Base-by-base conservation (phyloP, 768 basidiomycete species). In the Leccinum boreale region DNA sequence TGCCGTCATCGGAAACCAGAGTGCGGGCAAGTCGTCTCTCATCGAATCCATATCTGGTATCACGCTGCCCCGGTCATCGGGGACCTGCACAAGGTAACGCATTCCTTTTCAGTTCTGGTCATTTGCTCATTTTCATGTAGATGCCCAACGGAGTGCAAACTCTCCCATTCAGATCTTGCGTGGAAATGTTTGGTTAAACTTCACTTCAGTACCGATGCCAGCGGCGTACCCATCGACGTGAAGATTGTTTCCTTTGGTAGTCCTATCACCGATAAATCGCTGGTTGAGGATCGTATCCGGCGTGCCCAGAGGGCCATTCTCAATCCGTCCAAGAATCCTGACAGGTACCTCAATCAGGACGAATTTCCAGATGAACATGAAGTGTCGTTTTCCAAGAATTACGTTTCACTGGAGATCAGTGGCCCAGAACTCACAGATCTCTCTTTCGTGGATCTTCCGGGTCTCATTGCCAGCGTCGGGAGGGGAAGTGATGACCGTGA, bases 41-140 rank as follows among this genome's bases (percentile, higher is more conserved):
- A 90, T 91, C 11, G 89, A 91, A 62, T 81, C 86, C 0, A 89
- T 91, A 47, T 88, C 87, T 0, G 86, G 88, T 0, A 82, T 90
- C 17, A 86, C 81, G 0, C 73, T 90, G 0, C 88, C 88, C 23
- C 79, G 87, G 10, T 85, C 85, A 0, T 76, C 82, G n/a, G 89
- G 89, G 0, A 90, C 89, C 0, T 90, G 89, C 59, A 92, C 89
- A 1, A 78, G 89, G 89, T 85, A 59, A 39, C 60, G 62, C 28
- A 1, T 10, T 4, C n/a, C 2, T 39, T 17, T 39, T 23, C 8
- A 5, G 3, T 11, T 19, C 15, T 1, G 3, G 9, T 15, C 21
- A 1, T 23, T 21, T 50, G 3, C 35, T 58, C 3, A 58, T n/a
- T n/a, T 15, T 21, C 10, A 8, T 24, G 3, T 56, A 85, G 83